Percentiles rank a stretch among this genome's conserved stretches.
These are phyloP conservation scores for Punica granatum DNA, from an alignment of 345 rosid species.

Conservation along the genomic window DNA sequence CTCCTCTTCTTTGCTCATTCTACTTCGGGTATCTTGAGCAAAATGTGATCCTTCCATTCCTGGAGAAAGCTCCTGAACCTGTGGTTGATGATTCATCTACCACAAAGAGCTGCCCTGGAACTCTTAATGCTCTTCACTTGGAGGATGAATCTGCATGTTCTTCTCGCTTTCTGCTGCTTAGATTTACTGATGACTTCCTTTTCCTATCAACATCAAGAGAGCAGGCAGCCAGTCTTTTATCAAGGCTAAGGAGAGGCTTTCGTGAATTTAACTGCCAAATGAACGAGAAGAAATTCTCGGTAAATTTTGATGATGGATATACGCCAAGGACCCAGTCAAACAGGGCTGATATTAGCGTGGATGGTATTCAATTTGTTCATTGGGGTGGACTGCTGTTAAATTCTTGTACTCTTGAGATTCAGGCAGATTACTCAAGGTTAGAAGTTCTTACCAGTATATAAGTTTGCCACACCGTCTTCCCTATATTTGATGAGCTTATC, in stretches of 20 bases:
- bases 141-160: slow-evolving; percentile 19
- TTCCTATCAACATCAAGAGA: slow-evolving; percentile 70
- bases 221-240: slow-evolving; percentile 48
- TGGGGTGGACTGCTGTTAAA: slow-evolving; percentile 90
- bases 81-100: slow-evolving; percentile 14
- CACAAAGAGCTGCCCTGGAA: slow-evolving; percentile 3
- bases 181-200: slow-evolving; percentile 74
- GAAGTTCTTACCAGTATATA: not conserved
- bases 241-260: slow-evolving; percentile 49
- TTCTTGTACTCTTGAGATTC: slow-evolving; percentile 59
- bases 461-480: not conserved
- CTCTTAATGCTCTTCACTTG: slow-evolving; percentile 4
- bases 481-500: not conserved
- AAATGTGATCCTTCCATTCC: slow-evolving; percentile 58
- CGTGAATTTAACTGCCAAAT: slow-evolving; percentile 66
- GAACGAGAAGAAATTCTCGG: slow-evolving; percentile 60
- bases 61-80: slow-evolving; percentile 27
- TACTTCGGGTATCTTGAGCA: slow-evolving; percentile 76
- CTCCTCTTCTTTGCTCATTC: slow-evolving; percentile 66
- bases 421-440: slow-evolving; percentile 78
- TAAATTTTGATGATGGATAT: slow-evolving; percentile 47
- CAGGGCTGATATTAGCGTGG: slow-evolving; percentile 38
- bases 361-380: slow-evolving; percentile 45
- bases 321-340: slow-evolving; percentile 26
- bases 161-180: slow-evolving; percentile 39